These are phyloP conservation scores for Andrographis paniculata DNA, from an alignment of 305 asterid genomes.

Conservation along the genomic window DNA sequence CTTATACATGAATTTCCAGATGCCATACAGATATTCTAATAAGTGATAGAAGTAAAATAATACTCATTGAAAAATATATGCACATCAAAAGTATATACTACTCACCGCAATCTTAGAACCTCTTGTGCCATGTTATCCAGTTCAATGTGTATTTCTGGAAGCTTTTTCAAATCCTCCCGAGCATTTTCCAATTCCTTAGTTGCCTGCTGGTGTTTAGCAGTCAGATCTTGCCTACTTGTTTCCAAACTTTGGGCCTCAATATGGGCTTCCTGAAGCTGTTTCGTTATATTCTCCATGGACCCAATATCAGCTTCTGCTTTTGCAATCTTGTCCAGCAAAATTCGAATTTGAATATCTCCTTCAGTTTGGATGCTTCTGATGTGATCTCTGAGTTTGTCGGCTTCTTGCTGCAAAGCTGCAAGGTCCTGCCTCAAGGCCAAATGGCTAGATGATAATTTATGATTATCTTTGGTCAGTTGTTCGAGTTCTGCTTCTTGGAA, in stretches of 20 bases:
- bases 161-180: slow-evolving; percentile 35
- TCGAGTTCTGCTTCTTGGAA: slow-evolving; percentile 52
- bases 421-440: slow-evolving; percentile 53
- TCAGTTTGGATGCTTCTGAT: slow-evolving; percentile 56
- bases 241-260: slow-evolving; percentile 52
- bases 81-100: no score
- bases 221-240: slow-evolving; percentile 43
- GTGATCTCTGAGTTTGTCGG: slow-evolving; percentile 49
- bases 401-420: slow-evolving; percentile 44
- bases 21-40: no score
- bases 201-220: slow-evolving; percentile 37
- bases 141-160: slow-evolving; percentile 51
- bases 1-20: no score
- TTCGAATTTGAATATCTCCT: slow-evolving; percentile 68
- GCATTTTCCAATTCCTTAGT: slow-evolving; percentile 47
- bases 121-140: slow-evolving; percentile 57
- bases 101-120: slow-evolving; percentile 67
- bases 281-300: slow-evolving; percentile 36
- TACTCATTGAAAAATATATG: no score
- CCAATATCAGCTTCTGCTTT: slow-evolving; percentile 54
- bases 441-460: slow-evolving; percentile 48
- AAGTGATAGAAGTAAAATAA: no score
- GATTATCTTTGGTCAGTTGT: slow-evolving; percentile 53
- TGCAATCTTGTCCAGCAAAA: slow-evolving; percentile 58
- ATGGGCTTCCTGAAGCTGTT: slow-evolving; percentile 46